A percentile compares a stretch with the other conserved stretches of the same genome.
Evolutionary conservation across 805 yeast genomes (phyloP).

Genomic region (Starmerella floris): DNA sequence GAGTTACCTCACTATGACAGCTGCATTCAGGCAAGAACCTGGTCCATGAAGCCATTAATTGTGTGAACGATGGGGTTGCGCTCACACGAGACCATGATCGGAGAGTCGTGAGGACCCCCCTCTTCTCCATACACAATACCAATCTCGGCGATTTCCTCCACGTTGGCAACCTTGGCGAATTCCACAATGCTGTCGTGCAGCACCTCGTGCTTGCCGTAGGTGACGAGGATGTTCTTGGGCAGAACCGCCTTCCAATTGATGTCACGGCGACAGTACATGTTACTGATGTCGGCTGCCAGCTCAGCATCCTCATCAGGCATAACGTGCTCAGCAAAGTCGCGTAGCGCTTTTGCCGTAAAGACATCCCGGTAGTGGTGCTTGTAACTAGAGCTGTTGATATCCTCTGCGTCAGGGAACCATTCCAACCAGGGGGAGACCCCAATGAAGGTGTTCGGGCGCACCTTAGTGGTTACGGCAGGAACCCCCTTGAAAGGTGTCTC

Average conservation of each 20-base stretch:
- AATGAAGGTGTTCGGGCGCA: conserved; percentile 1
- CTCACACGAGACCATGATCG: neutral
- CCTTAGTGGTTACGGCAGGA: neutral
- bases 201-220: conserved; percentile 14
- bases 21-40: too few species aligned
- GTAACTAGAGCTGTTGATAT: neutral
- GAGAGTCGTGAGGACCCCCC: conserved; percentile 13
- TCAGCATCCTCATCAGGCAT: neutral
- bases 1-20: too few species aligned
- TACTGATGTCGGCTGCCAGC: neutral
- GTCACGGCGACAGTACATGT: neutral
- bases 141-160: neutral
- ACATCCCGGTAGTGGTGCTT: neutral
- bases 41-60: neutral
- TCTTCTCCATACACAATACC: conserved; percentile 3
- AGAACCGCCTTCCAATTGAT: conserved; percentile 3
- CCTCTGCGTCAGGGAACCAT: neutral
- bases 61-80: neutral
- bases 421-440: conserved; percentile 4
- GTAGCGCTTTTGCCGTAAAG: neutral
- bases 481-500: conserved; percentile 3
- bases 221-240: conserved; percentile 3
- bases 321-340: neutral
- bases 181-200: conserved; percentile 8
- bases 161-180: neutral